These are phyloP conservation scores for Paramyrothecium sp. DNA, from an alignment of 2,329 filamentous ascomycete genomes.

Conservation along the genomic window DNA sequence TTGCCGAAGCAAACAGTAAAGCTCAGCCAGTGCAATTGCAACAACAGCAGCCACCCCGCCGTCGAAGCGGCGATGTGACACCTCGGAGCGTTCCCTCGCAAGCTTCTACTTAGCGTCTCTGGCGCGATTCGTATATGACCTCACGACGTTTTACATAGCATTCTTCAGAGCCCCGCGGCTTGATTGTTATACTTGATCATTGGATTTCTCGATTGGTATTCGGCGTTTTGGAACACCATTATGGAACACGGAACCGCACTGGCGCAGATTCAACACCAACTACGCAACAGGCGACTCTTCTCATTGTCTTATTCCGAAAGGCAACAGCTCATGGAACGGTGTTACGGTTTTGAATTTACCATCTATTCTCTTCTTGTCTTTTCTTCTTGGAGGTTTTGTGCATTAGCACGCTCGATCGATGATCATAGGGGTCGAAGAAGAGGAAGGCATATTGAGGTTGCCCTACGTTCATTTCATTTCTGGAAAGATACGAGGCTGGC, in stretches of 20 bases:
- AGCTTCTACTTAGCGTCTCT: conserved; percentile 30
- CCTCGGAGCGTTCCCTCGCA: conserved; percentile 53
- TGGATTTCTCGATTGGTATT: not conserved
- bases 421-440: no score
- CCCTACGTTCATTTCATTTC: no score
- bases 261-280: no score
- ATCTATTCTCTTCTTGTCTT: no score
- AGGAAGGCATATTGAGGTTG: no score
- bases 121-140: conserved; percentile 10
- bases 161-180: conserved; percentile 1
- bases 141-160: conserved; percentile 5
- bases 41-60: conserved; percentile 32
- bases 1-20: conserved; percentile 54
- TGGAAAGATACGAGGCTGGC: no score
- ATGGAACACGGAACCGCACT: no score
- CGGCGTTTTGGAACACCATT: not conserved
- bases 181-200: not conserved
- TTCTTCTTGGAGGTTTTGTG: no score
- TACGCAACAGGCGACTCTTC: no score
- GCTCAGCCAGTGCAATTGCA: conserved; percentile 43
- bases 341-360: no score
- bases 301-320: not conserved
- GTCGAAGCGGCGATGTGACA: conserved; percentile 55
- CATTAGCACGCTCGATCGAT: no score
- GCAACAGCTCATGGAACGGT: not conserved